Percentiles rank a stretch among this genome's conserved stretches.
phyloP scores from a whole-genome alignment of 305 asterid genomes.

The Fraxinus ornus region DNA sequence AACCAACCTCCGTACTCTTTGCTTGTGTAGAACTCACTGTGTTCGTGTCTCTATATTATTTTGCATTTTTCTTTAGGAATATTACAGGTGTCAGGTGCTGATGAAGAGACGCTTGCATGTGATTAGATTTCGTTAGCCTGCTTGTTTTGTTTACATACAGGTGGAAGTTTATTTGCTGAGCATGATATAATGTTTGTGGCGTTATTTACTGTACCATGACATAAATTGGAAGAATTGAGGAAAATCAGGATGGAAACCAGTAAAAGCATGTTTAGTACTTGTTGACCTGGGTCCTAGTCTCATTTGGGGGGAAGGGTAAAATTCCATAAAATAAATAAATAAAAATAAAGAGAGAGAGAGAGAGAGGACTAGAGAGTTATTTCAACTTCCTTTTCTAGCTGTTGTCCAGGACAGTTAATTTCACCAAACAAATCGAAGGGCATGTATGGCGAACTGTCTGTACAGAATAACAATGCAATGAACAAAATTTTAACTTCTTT shows the following conservation, averaged over 20 bases:
- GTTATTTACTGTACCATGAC: background rate
- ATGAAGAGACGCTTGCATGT: background rate
- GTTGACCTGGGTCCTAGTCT: background rate
- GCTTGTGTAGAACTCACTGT: slow-evolving; percentile 9
- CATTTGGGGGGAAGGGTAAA: background rate
- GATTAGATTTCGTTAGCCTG: background rate
- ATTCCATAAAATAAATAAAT: no score
- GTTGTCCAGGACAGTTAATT: background rate
- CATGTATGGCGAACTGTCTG: background rate
- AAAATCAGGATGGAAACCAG: background rate
- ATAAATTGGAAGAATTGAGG: background rate
- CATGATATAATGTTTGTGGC: background rate
- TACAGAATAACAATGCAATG: background rate
- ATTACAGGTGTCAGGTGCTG: background rate
- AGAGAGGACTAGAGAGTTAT: background rate
- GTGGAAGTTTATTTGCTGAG: background rate
- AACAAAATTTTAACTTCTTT: background rate
- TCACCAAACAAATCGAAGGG: background rate
- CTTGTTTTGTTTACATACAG: background rate
- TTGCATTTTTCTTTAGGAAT: slow-evolving; percentile 11
- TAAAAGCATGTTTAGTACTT: background rate
- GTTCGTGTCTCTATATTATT: slow-evolving; percentile 3
- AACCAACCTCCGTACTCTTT: background rate
- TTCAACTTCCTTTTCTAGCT: background rate
- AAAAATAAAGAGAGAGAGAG: background rate